Conservation (phyloP, 768 basidiomycete genomes). For the Epithele typhae region DNA sequence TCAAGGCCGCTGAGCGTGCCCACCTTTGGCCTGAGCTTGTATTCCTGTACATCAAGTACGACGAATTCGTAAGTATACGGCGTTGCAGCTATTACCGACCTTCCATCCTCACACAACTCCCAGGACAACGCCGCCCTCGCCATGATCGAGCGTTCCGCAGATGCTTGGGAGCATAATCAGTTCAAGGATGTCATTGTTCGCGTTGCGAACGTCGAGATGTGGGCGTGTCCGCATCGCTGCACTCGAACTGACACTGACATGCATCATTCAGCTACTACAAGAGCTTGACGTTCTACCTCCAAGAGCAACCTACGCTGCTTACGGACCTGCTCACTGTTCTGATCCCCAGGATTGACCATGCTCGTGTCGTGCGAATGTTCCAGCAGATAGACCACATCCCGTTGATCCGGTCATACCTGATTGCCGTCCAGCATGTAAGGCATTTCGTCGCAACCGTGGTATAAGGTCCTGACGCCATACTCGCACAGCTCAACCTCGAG, state of each 20-base stretch:
- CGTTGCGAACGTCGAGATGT: constrained; percentile 98
- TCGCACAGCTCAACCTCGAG: constrained; percentile 79
- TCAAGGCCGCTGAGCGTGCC: constrained; percentile 92
- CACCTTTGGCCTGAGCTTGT: constrained; percentile 99
- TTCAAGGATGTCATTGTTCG: constrained; percentile 98
- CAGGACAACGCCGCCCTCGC: constrained; percentile 96
- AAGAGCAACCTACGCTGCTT: constrained; percentile 88
- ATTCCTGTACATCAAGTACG: constrained; percentile 98
- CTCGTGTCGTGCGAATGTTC: constrained; percentile 95
- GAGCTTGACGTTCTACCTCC: constrained; percentile 88
- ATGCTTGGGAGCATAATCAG: constrained; percentile 99
- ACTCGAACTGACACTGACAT: neutral
- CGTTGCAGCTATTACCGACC: neutral
- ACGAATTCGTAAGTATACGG: constrained; percentile 67
- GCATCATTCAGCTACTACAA: constrained; percentile 76
- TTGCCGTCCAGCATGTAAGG: constrained; percentile 89
- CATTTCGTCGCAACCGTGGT: neutral
- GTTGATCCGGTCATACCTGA: constrained; percentile 92
- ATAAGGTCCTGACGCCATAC: neutral
- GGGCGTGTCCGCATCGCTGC: constrained; percentile 21
- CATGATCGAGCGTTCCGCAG: constrained; percentile 98
- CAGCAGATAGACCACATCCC: constrained; percentile 93
- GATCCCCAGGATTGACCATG: constrained; percentile 92
- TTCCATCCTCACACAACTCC: constrained; percentile 4
- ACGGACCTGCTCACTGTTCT: constrained; percentile 91